phyloP scores from a whole-genome alignment of 164 flowering plant genomes.

The Sextonia rubra region DNA sequence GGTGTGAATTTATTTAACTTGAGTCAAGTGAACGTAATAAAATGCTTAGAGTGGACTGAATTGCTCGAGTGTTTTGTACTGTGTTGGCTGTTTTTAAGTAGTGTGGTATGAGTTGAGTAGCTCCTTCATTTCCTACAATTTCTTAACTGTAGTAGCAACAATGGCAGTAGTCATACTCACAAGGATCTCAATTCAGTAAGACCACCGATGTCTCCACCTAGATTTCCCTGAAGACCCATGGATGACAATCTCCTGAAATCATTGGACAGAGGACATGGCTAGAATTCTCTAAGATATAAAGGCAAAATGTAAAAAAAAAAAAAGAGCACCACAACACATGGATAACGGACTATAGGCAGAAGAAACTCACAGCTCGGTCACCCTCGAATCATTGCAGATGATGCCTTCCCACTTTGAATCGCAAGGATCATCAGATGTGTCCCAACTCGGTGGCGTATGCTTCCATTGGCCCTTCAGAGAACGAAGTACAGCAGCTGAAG shows the following conservation, averaged over 20 bases:
- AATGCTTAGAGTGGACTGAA: not conserved
- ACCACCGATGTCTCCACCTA: conserved; percentile 69
- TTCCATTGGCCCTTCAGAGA: conserved; percentile 56
- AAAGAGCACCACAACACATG: not conserved
- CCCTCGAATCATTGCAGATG: conserved; percentile 57
- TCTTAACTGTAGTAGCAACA: not conserved
- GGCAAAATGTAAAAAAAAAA: not conserved
- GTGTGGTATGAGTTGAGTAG: not conserved
- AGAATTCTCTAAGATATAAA: not conserved
- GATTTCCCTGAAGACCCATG: conserved; percentile 62
- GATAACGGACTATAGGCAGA: conserved; percentile 18
- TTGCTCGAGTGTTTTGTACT: not conserved
- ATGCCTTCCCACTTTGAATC: conserved; percentile 78
- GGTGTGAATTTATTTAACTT: too few relatives aligned
- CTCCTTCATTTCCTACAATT: not conserved
- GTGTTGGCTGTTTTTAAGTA: not conserved
- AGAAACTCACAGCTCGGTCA: conserved; percentile 59
- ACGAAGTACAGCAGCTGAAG: conserved; percentile 47
- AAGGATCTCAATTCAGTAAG: conserved; percentile 64
- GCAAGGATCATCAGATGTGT: conserved; percentile 66
- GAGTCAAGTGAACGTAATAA: too few relatives aligned
- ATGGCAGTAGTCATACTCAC: conserved; percentile 39
- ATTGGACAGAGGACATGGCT: not conserved
- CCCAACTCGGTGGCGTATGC: conserved; percentile 82
- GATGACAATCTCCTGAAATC: conserved; percentile 65